phyloP scores from a whole-genome alignment of 345 rosid species.

The Salix brachista region DNA sequence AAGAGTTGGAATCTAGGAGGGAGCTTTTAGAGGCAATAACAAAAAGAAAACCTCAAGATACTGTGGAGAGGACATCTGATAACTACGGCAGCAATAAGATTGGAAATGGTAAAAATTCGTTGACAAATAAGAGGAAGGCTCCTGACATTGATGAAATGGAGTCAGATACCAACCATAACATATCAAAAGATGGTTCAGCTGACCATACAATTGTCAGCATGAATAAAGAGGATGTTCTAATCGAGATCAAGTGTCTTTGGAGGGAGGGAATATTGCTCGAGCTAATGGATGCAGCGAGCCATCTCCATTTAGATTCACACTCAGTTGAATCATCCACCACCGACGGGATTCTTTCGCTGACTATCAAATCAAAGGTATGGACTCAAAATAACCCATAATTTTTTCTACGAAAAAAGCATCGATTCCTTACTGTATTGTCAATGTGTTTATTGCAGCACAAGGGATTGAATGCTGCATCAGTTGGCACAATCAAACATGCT shows the following conservation, averaged over 20 bases:
- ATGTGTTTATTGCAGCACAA: constrained; percentile 44
- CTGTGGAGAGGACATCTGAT: constrained; percentile 56
- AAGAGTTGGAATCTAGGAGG: constrained; percentile 52
- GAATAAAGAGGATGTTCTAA: constrained; percentile 48
- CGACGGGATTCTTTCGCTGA: constrained; percentile 57
- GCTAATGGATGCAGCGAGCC: constrained; percentile 63
- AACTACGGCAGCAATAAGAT: constrained; percentile 39
- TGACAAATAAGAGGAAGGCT: constrained; percentile 57
- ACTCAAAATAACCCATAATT: no score
- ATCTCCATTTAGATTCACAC: constrained; percentile 66
- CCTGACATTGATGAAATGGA: constrained; percentile 32
- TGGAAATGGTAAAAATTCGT: constrained; percentile 21
- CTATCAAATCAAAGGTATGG: constrained; percentile 67
- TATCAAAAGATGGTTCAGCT: constrained; percentile 31
- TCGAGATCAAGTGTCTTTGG: constrained; percentile 73
- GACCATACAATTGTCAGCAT: constrained; percentile 39
- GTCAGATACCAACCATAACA: constrained; percentile 35
- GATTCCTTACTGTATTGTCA: neutral
- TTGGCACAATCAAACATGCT: constrained; percentile 49
- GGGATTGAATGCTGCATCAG: constrained; percentile 44
- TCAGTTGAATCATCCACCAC: constrained; percentile 65
- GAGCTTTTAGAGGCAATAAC: constrained; percentile 31
- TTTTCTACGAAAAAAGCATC: no score
- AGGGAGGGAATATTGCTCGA: constrained; percentile 77
- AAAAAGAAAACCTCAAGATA: constrained; percentile 44